Base-by-base conservation (phyloP, 768 basidiomycete genomes). In the Krasilnikovozyma curviuscula region DNA sequence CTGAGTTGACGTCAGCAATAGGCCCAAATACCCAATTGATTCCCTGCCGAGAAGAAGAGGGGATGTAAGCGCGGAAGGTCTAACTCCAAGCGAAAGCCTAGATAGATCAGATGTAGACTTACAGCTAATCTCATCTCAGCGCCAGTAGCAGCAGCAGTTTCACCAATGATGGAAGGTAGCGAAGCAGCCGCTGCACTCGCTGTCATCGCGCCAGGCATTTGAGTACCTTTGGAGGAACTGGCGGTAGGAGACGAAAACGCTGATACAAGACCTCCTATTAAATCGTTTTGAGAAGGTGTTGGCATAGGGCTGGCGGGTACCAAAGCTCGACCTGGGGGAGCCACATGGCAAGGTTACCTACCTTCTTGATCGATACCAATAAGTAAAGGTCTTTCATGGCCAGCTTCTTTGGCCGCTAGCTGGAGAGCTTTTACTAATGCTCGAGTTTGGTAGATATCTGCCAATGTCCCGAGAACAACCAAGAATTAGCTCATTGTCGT, bases 361-460 rank as follows among this genome's bases (percentile, higher is more conserved):
- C 79, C 79, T 55, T 78, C 79, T 59, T 80, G 79, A 64, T 81
- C 78, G 16, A 72, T 79, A 1, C 79, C 78, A 35, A 80, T 73
- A 56, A 80, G 66, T 23, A 81, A 64, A 1, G 76, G 78, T 7
- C 55, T 62, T 12, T 56, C 52, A 42, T 81, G 78, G 0, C 78
- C 73, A 1, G 73, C 67, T 24, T 72, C 68, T 49, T 69, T 71
- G 3, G 79, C 77, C 10, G 77, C 56, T 23, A 55, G 54, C 55
- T 80, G 79, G 30, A 81, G 58, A 31, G 68, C 65, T 23, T 59
- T 61, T 5, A 77, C 63, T 13, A 81, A 63, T 10, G 51, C 52
- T 3, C 70, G 68, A 0, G 73, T 67, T 55, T 79, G 77, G 33
- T 63, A 59, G 14, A 71, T n/a, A n/a, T n/a, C n/a, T n/a, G n/a